These are phyloP conservation scores for Lachnellula suecica DNA, from an alignment of 2,329 filamentous ascomycete species.

Conservation along the genomic window DNA sequence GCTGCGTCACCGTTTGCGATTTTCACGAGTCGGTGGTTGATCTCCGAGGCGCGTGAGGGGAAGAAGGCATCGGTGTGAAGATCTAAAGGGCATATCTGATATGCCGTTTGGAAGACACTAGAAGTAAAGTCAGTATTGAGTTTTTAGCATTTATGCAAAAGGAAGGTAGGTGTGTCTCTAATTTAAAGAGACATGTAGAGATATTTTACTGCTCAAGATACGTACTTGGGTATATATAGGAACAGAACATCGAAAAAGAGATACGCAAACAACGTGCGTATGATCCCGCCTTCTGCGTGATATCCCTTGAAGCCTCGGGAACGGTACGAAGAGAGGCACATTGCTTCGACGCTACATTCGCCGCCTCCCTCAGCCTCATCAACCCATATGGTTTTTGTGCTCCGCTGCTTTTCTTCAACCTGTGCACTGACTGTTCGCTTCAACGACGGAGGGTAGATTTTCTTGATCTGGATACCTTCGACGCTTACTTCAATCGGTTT, in stretches of 20 bases:
- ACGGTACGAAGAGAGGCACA: slow-evolving; percentile 89
- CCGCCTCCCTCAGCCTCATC: slow-evolving; percentile 68
- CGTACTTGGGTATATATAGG: slow-evolving; percentile 90
- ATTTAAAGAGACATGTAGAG: too few species aligned
- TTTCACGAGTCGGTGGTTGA: slow-evolving; percentile 81
- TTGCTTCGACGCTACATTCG: slow-evolving; percentile 86
- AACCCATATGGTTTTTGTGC: slow-evolving; percentile 82
- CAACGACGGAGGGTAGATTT: slow-evolving; percentile 41
- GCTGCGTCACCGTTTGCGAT: slow-evolving; percentile 81
- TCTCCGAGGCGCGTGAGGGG: slow-evolving; percentile 79
- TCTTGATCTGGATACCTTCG: slow-evolving; percentile 75
- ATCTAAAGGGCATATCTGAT: slow-evolving; percentile 91
- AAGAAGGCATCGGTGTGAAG: slow-evolving; percentile 93
- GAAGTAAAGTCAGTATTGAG: too few species aligned
- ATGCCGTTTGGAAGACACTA: slow-evolving; percentile 94
- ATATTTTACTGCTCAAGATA: too few species aligned
- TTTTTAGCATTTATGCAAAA: too few species aligned
- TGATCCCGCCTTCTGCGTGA: slow-evolving; percentile 86
- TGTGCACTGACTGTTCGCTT: slow-evolving; percentile 16
- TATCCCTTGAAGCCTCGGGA: slow-evolving; percentile 86
- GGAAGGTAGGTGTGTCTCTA: too few species aligned
- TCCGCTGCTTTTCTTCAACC: slow-evolving; percentile 37
- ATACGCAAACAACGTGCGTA: slow-evolving; percentile 87
- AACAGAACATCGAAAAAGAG: slow-evolving; percentile 94
- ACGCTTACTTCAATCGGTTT: slow-evolving; percentile 75